A percentile compares a stretch with the other conserved stretches of the same genome.
These are phyloP conservation scores for Hyaloscypha hepaticicola DNA, from an alignment of 495 filamentous ascomycete species.

Conservation along the genomic window DNA sequence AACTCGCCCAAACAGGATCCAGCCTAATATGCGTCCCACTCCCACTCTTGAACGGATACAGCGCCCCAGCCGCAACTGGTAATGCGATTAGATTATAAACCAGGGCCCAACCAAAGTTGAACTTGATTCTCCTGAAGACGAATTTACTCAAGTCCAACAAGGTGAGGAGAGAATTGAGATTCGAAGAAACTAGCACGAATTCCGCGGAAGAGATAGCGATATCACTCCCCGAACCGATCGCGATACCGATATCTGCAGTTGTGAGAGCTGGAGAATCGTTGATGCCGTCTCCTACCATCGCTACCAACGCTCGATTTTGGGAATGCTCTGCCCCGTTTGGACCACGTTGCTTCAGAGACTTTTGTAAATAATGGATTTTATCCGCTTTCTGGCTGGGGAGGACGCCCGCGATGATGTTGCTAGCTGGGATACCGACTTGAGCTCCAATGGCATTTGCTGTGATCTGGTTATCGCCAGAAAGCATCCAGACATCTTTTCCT, in stretches of 20 bases:
- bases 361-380: slow-evolving; percentile 78
- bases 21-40: slow-evolving; percentile 55
- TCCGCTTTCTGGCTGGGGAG: slow-evolving; percentile 83
- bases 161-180: slow-evolving; percentile 67
- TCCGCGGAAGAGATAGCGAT: slow-evolving; percentile 79
- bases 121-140: slow-evolving; percentile 75
- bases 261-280: slow-evolving; percentile 86
- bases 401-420: slow-evolving; percentile 83
- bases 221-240: slow-evolving; percentile 81
- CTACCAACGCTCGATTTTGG: slow-evolving; percentile 24
- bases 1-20: slow-evolving; percentile 79
- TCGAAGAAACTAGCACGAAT: slow-evolving; percentile 80
- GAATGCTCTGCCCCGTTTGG: slow-evolving; percentile 23
- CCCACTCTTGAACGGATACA: slow-evolving; percentile 64
- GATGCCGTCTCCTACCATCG: slow-evolving; percentile 70
- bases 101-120: slow-evolving; percentile 91
- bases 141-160: slow-evolving; percentile 66
- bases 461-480: slow-evolving; percentile 78
- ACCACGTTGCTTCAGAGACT: slow-evolving; percentile 45
- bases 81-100: slow-evolving; percentile 78
- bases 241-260: slow-evolving; percentile 78
- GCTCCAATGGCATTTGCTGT: slow-evolving; percentile 76
- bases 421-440: slow-evolving; percentile 68
- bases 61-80: slow-evolving; percentile 79
- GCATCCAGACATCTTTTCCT: slow-evolving; percentile 81